Conservation (phyloP, 1,284 basidiomycete genomes). For the Ceratobasidium sp. region DNA sequence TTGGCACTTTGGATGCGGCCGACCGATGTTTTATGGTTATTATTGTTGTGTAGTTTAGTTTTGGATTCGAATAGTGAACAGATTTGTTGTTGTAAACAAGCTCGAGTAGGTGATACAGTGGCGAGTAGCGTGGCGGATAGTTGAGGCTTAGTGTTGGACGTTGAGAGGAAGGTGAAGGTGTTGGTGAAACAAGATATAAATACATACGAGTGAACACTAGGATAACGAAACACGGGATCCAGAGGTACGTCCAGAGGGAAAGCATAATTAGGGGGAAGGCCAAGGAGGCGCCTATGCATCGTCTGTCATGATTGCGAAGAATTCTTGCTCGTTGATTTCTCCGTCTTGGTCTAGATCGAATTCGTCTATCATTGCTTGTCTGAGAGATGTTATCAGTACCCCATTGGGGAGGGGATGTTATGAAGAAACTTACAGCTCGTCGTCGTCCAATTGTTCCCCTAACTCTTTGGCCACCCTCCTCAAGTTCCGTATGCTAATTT, state of each 20-base stretch:
- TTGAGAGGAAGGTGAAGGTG: background rate
- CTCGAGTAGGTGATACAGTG: constrained; percentile 12
- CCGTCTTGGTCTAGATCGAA: constrained; percentile 99
- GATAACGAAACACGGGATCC: constrained; percentile 19
- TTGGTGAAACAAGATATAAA: constrained; percentile 26
- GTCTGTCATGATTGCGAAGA: constrained; percentile 97
- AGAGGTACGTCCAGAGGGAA: background rate
- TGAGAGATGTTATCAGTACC: constrained; percentile 53
- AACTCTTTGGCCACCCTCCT: constrained; percentile 96
- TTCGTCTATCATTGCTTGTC: constrained; percentile 99
- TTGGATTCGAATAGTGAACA: constrained; percentile 11
- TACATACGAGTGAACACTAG: constrained; percentile 36
- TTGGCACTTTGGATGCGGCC: constrained; percentile 10
- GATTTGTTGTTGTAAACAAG: constrained; percentile 17
- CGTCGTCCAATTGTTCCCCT: constrained; percentile 94
- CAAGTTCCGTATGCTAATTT: constrained; percentile 91
- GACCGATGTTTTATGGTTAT: constrained; percentile 34
- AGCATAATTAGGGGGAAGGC: background rate
- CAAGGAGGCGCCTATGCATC: constrained; percentile 79
- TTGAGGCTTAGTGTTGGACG: constrained; percentile 24
- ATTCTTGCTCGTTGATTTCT: constrained; percentile 95
- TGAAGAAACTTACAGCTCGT: constrained; percentile 83
- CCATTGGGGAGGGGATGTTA: background rate
- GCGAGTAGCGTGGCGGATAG: background rate
- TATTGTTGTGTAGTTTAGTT: constrained; percentile 22